These are phyloP conservation scores for Arabidopsis lyrata DNA, from an alignment of 441 rosid species.

Conservation along the genomic window DNA sequence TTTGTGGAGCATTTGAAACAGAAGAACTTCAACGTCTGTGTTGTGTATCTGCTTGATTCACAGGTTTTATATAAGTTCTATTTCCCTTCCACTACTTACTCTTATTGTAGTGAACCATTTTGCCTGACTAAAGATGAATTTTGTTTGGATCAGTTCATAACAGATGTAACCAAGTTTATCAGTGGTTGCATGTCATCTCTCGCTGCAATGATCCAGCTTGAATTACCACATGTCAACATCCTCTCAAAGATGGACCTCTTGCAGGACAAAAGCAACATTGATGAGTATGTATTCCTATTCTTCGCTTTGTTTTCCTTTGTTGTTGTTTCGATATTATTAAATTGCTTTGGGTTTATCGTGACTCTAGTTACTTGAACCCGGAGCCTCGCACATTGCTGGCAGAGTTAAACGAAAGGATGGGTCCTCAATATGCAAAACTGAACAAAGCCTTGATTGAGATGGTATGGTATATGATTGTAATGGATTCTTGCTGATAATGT, in stretches of 20 bases:
- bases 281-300: conserved; percentile 51
- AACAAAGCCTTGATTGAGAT: conserved; percentile 67
- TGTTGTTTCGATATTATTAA: conserved; percentile 13
- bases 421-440: conserved; percentile 69
- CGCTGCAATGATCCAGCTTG: conserved; percentile 95
- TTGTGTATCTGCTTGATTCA: conserved; percentile 85
- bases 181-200: conserved; percentile 98
- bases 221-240: conserved; percentile 87
- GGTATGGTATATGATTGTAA: conserved; percentile 40
- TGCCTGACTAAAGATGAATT: not conserved
- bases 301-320: not conserved
- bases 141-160: conserved; percentile 68
- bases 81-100: not conserved
- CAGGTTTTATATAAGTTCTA: conserved; percentile 62
- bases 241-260: conserved; percentile 95
- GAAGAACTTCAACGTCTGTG: conserved; percentile 82
- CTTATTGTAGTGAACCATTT: conserved; percentile 6
- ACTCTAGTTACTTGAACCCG: conserved; percentile 78
- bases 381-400: conserved; percentile 66
- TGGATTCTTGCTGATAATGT: not conserved
- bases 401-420: conserved; percentile 72
- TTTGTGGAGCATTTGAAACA: conserved; percentile 87
- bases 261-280: conserved; percentile 69
- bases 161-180: conserved; percentile 89
- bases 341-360: conserved; percentile 14